phyloP scores from a whole-genome alignment of 1,139 yeast genomes.

The Protomyces pachydermus region DNA sequence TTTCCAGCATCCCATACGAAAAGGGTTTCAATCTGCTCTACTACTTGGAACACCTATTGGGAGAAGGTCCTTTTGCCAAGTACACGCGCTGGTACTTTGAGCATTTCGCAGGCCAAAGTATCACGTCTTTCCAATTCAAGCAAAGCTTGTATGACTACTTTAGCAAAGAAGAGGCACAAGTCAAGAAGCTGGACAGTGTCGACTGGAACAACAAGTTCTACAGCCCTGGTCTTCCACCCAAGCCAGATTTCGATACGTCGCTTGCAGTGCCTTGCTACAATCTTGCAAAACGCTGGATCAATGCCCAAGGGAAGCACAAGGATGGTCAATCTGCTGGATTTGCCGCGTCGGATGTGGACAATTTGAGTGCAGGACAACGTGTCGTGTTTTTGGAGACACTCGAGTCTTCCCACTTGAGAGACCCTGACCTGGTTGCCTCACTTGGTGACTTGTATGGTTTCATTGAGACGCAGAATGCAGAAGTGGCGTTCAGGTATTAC shows the following conservation, averaged over 20 bases:
- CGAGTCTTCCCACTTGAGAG: slow-evolving; percentile 40
- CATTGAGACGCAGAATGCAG: slow-evolving; percentile 61
- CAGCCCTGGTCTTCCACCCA: slow-evolving; percentile 78
- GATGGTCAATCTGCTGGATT: slow-evolving; percentile 37
- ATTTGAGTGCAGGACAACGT: slow-evolving; percentile 68
- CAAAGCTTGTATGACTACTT: slow-evolving; percentile 64
- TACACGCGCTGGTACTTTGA: slow-evolving; percentile 73
- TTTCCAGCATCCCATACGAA: slow-evolving; percentile 72
- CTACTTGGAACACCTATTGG: slow-evolving; percentile 61
- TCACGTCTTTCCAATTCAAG: slow-evolving; percentile 75
- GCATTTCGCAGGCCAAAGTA: slow-evolving; percentile 61
- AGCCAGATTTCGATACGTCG: slow-evolving; percentile 68
- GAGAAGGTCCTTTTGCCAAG: slow-evolving; percentile 60
- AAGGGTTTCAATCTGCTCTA: slow-evolving; percentile 71
- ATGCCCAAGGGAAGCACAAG: slow-evolving; percentile 36
- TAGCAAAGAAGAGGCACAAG: slow-evolving; percentile 37
- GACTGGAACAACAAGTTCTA: slow-evolving; percentile 86
- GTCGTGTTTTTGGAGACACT: slow-evolving; percentile 73
- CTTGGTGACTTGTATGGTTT: slow-evolving; percentile 50
- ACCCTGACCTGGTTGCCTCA: slow-evolving; percentile 42
- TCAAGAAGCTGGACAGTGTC: slow-evolving; percentile 53
- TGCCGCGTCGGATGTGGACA: slow-evolving; percentile 46
- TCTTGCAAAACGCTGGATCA: slow-evolving; percentile 63
- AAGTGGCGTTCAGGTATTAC: slow-evolving; percentile 74
- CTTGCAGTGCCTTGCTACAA: slow-evolving; percentile 67